Evolutionary conservation across 148 eudicot species (phyloP), one percentile per base, ranked within the genome.

Genomic region (Polygonum maritimum): DNA sequence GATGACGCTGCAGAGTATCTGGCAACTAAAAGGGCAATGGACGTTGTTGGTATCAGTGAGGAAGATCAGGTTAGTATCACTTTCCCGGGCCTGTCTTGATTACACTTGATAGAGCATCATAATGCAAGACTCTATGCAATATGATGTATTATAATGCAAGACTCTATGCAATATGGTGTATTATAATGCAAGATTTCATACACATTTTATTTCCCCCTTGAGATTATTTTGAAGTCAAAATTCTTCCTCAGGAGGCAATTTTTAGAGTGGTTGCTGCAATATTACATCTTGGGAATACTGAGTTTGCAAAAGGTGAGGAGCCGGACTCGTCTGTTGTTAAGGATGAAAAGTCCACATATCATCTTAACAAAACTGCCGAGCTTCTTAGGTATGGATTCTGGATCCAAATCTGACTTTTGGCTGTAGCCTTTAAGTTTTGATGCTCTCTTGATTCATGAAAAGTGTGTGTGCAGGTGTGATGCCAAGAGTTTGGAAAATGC

Each of bases 21-120:
- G 58, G 96, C 94, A 15, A 95, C 94, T 36, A 87, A 89, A 87
- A 89, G 97, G 84, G 98, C 98, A 45, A 95, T 95, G 98, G 98
- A 95, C 79, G 85, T 95, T 71, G 98, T 95, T 77, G 98, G 98
- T 45, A 92, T 95, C 76, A 84, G 89, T 81, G 87, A 88, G 75
- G 91, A 95, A 81, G 97, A 95, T 76, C 98, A 94, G 97, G 98
- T 94, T 41, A 55, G 76, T 76, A 63, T 69, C 57, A 38, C 52
- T 60, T 76, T 76, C 54, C 63, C 63, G 16, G 9, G 11, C 31
- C 38, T 7, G 47, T 44, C 47, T 44, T 44, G 47, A 6, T 44
- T 44, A 44, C 47, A 44, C 47, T 44, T 44, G 47, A 44, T 44
- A 44, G 9, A 6, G 47, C 47, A 7, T 44, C 6, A 44, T 44